These are phyloP conservation scores for Termitomyces sp. DNA, from an alignment of 768 basidiomycete genomes.

Conservation along the genomic window DNA sequence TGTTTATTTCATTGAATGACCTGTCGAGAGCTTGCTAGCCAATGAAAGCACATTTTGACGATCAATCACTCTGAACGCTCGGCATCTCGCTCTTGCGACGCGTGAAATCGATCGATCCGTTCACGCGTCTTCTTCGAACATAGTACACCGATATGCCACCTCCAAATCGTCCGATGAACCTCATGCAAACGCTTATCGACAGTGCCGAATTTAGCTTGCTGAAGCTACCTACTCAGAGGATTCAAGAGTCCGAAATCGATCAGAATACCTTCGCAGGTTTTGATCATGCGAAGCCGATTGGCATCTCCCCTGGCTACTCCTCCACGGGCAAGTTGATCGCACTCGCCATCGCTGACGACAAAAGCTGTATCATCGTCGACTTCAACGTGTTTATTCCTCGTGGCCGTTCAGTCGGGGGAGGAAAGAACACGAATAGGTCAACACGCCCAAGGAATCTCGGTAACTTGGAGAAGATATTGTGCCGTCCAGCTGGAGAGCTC, in stretches of 20 bases:
- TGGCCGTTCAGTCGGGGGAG: conserved; percentile 10
- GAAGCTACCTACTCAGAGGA: conserved; percentile 18
- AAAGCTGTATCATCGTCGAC: conserved; percentile 29
- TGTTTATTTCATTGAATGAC: too few species aligned
- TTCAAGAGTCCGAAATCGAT: conserved; percentile 20
- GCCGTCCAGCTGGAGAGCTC: conserved; percentile 35
- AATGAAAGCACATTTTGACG: not conserved
- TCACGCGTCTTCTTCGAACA: not conserved
- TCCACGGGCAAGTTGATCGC: conserved; percentile 33
- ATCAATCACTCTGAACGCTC: not conserved
- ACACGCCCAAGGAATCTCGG: conserved; percentile 11
- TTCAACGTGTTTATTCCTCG: conserved; percentile 18
- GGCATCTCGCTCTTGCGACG: not conserved
- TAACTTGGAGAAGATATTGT: conserved; percentile 33
- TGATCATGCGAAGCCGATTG: conserved; percentile 34
- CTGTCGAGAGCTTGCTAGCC: too few species aligned
- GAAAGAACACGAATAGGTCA: conserved; percentile 11
- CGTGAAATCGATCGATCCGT: not conserved
- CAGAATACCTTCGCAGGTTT: conserved; percentile 23
- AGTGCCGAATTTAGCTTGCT: conserved; percentile 18
- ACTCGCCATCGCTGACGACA: conserved; percentile 38
- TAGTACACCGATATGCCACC: conserved; percentile 7
- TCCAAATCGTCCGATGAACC: conserved; percentile 9
- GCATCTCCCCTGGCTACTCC: conserved; percentile 46
- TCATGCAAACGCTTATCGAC: conserved; percentile 27